phyloP scores from a whole-genome alignment of 108 stramenopile genomes.

The Ochromonas danica region DNA sequence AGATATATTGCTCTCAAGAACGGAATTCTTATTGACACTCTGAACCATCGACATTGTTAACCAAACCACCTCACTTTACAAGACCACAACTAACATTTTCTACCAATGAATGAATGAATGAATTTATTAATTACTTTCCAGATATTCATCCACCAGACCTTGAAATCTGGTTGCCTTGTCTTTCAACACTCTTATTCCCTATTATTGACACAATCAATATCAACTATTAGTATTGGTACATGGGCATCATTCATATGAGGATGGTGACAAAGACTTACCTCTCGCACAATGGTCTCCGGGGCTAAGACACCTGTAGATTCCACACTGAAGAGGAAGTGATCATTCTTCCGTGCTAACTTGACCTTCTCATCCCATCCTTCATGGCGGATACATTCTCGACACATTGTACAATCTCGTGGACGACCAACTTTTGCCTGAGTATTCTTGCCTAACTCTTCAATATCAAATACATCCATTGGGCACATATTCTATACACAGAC shows the following conservation, averaged over 20 bases:
- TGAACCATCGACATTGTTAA: too few species aligned
- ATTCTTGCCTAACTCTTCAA: slow-evolving; percentile 53
- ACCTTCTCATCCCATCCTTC: slow-evolving; percentile 66
- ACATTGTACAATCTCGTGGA: slow-evolving; percentile 94
- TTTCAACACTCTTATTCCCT: not conserved
- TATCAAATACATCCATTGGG: slow-evolving; percentile 68
- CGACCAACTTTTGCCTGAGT: slow-evolving; percentile 67
- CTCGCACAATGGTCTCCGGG: slow-evolving; percentile 74
- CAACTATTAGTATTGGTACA: not conserved
- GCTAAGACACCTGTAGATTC: slow-evolving; percentile 86
- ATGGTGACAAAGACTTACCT: slow-evolving; percentile 54
- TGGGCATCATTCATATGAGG: not conserved
- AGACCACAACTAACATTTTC: too few species aligned
- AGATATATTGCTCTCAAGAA: too few species aligned
- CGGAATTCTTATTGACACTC: too few species aligned
- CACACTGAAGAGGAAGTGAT: slow-evolving; percentile 94
- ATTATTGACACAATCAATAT: not conserved
- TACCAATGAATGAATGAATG: not conserved
- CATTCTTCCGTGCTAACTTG: slow-evolving; percentile 72
- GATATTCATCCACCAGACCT: not conserved
- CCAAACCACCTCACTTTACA: too few species aligned
- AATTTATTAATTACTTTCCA: not conserved
- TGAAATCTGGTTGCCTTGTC: not conserved
- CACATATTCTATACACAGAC: slow-evolving; percentile 51
- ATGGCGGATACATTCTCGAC: slow-evolving; percentile 86